Conservation (phyloP, 2,329 filamentous ascomycete genomes). For the Fusarium setosum region DNA sequence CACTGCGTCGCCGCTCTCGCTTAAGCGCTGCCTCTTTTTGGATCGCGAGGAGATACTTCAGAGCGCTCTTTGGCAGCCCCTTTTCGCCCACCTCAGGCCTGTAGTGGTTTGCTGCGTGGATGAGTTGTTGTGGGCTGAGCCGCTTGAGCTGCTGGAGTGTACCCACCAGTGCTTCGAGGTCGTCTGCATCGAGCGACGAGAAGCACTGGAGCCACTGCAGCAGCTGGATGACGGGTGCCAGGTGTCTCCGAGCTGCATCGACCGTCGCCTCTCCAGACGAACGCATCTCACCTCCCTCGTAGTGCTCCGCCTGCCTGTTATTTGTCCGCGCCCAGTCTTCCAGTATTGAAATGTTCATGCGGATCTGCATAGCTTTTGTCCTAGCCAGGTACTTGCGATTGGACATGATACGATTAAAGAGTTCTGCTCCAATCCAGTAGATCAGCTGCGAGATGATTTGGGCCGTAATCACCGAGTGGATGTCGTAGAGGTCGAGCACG, state of each 20-base stretch:
- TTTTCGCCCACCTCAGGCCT: slow-evolving; percentile 96
- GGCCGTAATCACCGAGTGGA: slow-evolving; percentile 94
- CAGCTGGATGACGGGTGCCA: slow-evolving; percentile 91
- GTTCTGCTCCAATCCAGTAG: slow-evolving; percentile 95
- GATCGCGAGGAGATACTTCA: slow-evolving; percentile 85
- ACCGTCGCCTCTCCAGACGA: slow-evolving; percentile 88
- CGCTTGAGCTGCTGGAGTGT: slow-evolving; percentile 91
- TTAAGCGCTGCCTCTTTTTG: slow-evolving; percentile 78
- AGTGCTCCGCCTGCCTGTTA: slow-evolving; percentile 94
- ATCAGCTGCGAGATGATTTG: slow-evolving; percentile 93
- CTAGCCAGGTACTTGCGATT: slow-evolving; percentile 93
- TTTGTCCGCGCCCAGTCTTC: slow-evolving; percentile 97
- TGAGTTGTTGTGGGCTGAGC: slow-evolving; percentile 86
- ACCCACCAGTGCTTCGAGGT: slow-evolving; percentile 86
- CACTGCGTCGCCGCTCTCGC: slow-evolving; percentile 64
- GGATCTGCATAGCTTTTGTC: slow-evolving; percentile 99
- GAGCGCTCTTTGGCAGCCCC: slow-evolving; percentile 85
- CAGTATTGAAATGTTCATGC: slow-evolving; percentile 95
- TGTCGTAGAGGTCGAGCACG: slow-evolving; percentile 97
- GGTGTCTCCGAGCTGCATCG: slow-evolving; percentile 84
- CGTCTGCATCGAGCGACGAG: slow-evolving; percentile 86
- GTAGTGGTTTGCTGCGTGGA: slow-evolving; percentile 94
- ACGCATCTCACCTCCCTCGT: slow-evolving; percentile 89
- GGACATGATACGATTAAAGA: slow-evolving; percentile 98
- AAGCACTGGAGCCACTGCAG: slow-evolving; percentile 99